A percentile compares a stretch with the other conserved stretches of the same genome.
Conservation (phyloP, 352 stramenopile genomes). For the Pythium volutum region DNA sequence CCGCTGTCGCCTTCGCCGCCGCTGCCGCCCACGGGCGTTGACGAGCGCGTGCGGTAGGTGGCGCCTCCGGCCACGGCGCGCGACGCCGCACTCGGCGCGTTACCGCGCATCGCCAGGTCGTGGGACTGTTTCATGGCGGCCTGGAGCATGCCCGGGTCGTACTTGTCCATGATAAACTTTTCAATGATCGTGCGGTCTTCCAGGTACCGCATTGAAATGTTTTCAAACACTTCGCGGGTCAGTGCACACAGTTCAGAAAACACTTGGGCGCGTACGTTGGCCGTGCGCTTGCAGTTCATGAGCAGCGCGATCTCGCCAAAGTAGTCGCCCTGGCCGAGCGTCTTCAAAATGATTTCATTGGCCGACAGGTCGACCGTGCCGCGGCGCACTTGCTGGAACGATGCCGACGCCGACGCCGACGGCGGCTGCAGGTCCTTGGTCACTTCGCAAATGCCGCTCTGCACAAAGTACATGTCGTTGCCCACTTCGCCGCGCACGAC, state of each 20-base stretch:
- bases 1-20: neutral
- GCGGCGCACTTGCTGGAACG: conserved; percentile 9
- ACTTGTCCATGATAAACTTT: conserved; percentile 86
- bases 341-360: conserved; percentile 67
- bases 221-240: conserved; percentile 74
- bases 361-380: conserved; percentile 9
- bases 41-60: neutral
- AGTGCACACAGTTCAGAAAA: conserved; percentile 79
- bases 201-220: conserved; percentile 66
- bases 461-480: conserved; percentile 89
- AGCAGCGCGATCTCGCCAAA: conserved; percentile 80
- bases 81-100: neutral
- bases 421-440: conserved; percentile 51
- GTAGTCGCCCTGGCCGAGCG: conserved; percentile 70
- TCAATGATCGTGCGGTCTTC: conserved; percentile 80
- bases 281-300: conserved; percentile 84
- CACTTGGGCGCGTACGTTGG: conserved; percentile 64
- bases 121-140: conserved; percentile 74
- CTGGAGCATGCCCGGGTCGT: conserved; percentile 70
- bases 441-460: conserved; percentile 74
- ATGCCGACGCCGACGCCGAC: conserved; percentile 20
- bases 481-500: conserved; percentile 79
- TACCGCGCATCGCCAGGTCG: conserved; percentile 52
- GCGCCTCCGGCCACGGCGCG: too few relatives aligned
- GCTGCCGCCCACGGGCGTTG: neutral